Evolutionary conservation across 2,329 filamentous ascomycete species (phyloP).

Genomic region (Cercospora zeina): DNA sequence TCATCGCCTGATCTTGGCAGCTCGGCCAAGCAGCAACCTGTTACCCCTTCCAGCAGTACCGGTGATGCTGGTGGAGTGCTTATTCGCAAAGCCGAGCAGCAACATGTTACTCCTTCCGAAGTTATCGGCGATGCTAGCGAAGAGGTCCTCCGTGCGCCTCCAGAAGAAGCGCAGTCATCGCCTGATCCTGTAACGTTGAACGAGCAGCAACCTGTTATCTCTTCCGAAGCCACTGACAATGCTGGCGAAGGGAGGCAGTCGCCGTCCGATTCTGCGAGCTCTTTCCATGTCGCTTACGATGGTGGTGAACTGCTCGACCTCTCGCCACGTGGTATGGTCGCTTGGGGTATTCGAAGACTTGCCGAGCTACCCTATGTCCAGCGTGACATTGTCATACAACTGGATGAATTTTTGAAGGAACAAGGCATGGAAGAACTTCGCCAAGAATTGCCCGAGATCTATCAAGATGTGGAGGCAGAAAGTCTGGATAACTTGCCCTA

Average conservation of each 20-base stretch:
- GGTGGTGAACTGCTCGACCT: slow-evolving; percentile 8
- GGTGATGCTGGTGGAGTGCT: background rate
- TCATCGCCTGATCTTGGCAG: background rate
- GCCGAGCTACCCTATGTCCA: slow-evolving; percentile 24
- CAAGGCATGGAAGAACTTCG: slow-evolving; percentile 25
- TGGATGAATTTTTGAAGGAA: slow-evolving; percentile 21
- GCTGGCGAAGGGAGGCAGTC: slow-evolving; percentile 17
- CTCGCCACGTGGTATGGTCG: slow-evolving; percentile 21
- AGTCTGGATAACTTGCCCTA: background rate
- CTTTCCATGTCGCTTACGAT: too few relatives aligned
- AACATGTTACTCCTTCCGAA: background rate
- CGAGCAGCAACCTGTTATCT: too few relatives aligned
- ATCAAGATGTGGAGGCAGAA: slow-evolving; percentile 4
- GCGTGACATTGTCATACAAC: slow-evolving; percentile 15
- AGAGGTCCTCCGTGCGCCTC: too few relatives aligned
- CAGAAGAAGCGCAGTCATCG: too few relatives aligned
- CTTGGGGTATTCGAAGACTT: slow-evolving; percentile 29
- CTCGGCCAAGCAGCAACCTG: background rate
- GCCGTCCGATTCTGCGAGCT: background rate
- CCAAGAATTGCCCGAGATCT: slow-evolving; percentile 20
- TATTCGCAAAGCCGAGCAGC: background rate
- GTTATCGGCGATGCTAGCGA: background rate
- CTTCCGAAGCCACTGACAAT: too few relatives aligned
- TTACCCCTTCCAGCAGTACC: too few relatives aligned
- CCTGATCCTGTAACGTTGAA: too few relatives aligned